Base-by-base conservation (phyloP, 164 flowering plant species). In the Houttuynia cordata region DNA sequence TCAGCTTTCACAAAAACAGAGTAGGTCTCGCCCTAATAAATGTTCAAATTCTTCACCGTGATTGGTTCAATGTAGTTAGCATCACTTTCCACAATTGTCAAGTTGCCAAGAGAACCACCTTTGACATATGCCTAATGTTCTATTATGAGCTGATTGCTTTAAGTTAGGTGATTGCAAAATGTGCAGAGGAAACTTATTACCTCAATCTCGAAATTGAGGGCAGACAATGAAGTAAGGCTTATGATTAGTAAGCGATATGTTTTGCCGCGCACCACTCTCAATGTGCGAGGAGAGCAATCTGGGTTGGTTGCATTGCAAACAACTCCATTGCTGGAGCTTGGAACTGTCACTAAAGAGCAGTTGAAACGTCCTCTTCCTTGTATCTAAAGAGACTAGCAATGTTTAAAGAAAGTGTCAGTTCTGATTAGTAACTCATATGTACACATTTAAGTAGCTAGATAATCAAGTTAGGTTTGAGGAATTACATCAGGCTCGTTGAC, bases 41-140 rank as follows among this genome's bases (percentile, higher is more conserved):
- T 78, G 68, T 78, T 78, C 13, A 88, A 65, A 62, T 80, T 83
- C 53, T 88, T 67, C 0, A 83, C 76, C 10, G 71, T 74, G 59
- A 88, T 76, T 8, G 96, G 98, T 61, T 88, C 91, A 0, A 87
- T 91, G 60, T 80, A 73, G 68, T 88, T 85, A 4, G 96, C 98
- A 54, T 91, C 98, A 0, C 96, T 81, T 73, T 88, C 96, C 7
- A 88, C 93, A 1, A 91, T 83, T 1, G 93, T 88, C 96, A 91
- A 73, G 58, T 86, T 84, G 55, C 49, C 17, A 17, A 12, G 13
- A 12, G 0, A 12, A 19, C 3, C 0, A 20, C 9, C 17, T 23
- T 4, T 45, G 14, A 1, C 1, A 10, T 25, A 10, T 1, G 15
- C 22, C 13, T n/a, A 3, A 13, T 45, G 24, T 5, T 56, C 24